Base-by-base conservation (phyloP, 352 stramenopile genomes). In the Globisporangium viniferum region DNA sequence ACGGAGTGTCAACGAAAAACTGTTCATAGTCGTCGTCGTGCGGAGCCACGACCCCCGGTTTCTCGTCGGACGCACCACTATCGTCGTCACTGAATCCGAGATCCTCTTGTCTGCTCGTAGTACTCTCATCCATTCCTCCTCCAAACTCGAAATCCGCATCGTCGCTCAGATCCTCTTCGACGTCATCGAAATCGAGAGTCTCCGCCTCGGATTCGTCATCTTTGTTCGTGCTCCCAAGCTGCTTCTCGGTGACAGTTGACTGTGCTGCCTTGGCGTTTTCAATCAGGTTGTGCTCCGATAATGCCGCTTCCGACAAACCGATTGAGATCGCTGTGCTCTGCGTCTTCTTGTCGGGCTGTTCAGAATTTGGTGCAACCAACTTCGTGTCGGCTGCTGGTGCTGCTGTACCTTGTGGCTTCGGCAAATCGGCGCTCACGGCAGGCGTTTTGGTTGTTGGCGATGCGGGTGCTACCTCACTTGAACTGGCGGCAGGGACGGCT, bases 11-110 rank as follows among this genome's bases (percentile, higher is more conserved):
- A 22, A 39, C 51, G 31, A 71, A 71, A 39, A 71, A 71, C 41
- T 67, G 59, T 31, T 67, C 59, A 20, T 71, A 71, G 29, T 66
- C 61, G 27, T 71, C 59, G 24, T 64, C 44, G 35, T 74, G 58
- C 14, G 61, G 61, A 1, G 59, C 66, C 8, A 24, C 48, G 27
- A 61, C 49, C 15, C 12, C 59, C 27, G 58, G 48, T 3, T 24
- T 33, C 5, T 48, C 67, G 1, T 59, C 35, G 48, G 78, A 74
- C 36, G 69, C 78, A 22, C 80, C 76, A 41, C 81, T 69, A 53
- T 76, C 81, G 54, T 81, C 73, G 53, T 84, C 60, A 24, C 66
- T 71, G 22, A 71, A 67, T 12, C 66, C 66, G 2, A 71, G 53
- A 41, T 71, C 66, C 1, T 61, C 59, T 63, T 62, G 49, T 3